Conservation (phyloP, 2,329 filamentous ascomycete species). For the Tolypocladium capitatum region DNA sequence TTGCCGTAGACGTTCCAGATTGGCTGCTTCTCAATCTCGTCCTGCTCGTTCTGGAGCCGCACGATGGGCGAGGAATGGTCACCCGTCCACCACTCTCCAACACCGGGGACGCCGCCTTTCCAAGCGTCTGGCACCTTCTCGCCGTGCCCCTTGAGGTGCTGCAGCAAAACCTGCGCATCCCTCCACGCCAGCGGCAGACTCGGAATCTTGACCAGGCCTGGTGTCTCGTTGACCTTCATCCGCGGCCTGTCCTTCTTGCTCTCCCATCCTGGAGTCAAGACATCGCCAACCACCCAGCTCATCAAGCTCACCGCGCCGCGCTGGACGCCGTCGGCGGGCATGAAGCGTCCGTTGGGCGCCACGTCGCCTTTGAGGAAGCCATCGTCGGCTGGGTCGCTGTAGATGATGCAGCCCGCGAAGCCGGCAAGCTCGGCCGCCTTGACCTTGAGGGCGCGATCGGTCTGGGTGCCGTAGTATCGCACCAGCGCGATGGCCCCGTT, state of each 20-base stretch:
- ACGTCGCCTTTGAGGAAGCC: constrained; percentile 61
- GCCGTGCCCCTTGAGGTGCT: constrained; percentile 64
- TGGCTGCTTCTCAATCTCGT: constrained; percentile 66
- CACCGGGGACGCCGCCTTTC: constrained; percentile 62
- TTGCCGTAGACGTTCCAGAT: constrained; percentile 88
- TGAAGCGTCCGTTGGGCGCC: constrained; percentile 65
- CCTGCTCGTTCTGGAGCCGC: constrained; percentile 73
- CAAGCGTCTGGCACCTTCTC: constrained; percentile 55
- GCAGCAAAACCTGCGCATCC: constrained; percentile 69
- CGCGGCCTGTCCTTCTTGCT: constrained; percentile 54
- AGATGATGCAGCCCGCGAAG: constrained; percentile 78
- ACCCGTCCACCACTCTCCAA: constrained; percentile 76
- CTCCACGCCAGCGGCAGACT: constrained; percentile 84
- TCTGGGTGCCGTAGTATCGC: constrained; percentile 62
- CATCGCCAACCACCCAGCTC: constrained; percentile 77
- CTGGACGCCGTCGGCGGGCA: constrained; percentile 73
- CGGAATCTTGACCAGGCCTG: constrained; percentile 68
- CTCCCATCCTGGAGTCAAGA: constrained; percentile 80
- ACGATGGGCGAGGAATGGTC: constrained; percentile 62
- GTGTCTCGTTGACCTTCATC: constrained; percentile 54
- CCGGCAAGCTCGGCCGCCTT: constrained; percentile 82
- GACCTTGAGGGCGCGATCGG: constrained; percentile 66
- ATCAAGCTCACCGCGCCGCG: constrained; percentile 68
- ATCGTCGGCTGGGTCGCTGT: constrained; percentile 79
- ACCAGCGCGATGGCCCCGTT: constrained; percentile 76